Conservation (phyloP, 2,329 filamentous ascomycete species). For the Cryphonectria japonica region DNA sequence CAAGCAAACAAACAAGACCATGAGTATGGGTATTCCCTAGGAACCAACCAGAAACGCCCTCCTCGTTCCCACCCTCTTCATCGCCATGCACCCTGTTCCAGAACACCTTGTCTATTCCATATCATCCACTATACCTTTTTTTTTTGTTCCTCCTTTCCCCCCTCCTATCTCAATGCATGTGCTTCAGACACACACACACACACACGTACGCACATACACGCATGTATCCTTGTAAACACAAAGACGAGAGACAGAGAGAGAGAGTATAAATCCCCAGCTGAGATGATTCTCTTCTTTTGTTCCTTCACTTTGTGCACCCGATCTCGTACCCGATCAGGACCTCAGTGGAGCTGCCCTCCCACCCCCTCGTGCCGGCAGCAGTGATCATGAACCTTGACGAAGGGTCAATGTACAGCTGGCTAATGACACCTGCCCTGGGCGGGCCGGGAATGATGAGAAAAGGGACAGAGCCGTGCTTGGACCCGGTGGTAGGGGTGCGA, state of each 20-base stretch:
- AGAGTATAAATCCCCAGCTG: neutral
- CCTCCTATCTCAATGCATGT: neutral
- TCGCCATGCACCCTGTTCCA: neutral
- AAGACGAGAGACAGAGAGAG: neutral
- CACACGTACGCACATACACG: neutral
- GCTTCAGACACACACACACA: neutral
- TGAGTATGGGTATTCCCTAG: neutral
- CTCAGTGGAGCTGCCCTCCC: slow-evolving; percentile 91
- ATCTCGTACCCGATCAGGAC: slow-evolving; percentile 96
- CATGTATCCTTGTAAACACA: neutral
- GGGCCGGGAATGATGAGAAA: slow-evolving; percentile 96
- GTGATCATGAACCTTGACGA: slow-evolving; percentile 90
- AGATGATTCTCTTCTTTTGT: neutral
- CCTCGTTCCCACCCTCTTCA: neutral
- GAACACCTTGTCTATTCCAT: neutral
- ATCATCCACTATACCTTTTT: neutral
- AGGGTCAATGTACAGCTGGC: slow-evolving; percentile 82
- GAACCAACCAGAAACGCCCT: neutral
- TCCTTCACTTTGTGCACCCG: slow-evolving; percentile 27
- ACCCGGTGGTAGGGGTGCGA: slow-evolving; percentile 65
- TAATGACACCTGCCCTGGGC: slow-evolving; percentile 81
- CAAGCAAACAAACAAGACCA: too few species aligned
- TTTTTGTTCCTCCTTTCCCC: neutral
- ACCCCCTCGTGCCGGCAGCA: slow-evolving; percentile 88
- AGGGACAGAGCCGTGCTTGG: slow-evolving; percentile 79